phyloP scores from a whole-genome alignment of 1,284 basidiomycete species.

The Inonotus obliquus region DNA sequence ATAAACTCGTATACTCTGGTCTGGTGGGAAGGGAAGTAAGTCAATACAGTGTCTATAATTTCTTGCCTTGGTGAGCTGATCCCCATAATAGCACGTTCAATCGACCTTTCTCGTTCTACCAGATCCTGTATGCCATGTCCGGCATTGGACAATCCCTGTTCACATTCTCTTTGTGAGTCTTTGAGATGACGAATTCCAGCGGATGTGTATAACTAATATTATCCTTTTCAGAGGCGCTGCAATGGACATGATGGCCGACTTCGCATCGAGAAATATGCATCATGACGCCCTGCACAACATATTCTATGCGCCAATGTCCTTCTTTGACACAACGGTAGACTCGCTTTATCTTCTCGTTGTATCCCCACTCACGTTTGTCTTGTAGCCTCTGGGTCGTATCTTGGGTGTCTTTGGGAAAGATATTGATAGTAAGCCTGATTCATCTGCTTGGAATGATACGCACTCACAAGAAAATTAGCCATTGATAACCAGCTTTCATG shows the following conservation, averaged over 20 bases:
- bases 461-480: conserved; percentile 30
- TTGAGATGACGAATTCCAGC: not conserved
- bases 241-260: conserved; percentile 53
- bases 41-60: conserved; percentile 14
- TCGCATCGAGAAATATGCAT: conserved; percentile 58
- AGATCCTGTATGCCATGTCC: conserved; percentile 66
- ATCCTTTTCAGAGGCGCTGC: conserved; percentile 44
- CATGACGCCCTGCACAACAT: conserved; percentile 49
- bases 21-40: conserved; percentile 69
- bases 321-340: conserved; percentile 63
- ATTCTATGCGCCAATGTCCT: conserved; percentile 65
- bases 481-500: conserved; percentile 59
- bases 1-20: conserved; percentile 58
- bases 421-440: conserved; percentile 44
- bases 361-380: not conserved
- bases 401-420: conserved; percentile 63
- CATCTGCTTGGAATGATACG: not conserved
- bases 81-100: conserved; percentile 38
- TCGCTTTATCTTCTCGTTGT: not conserved
- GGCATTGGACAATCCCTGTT: conserved; percentile 57
- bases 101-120: conserved; percentile 56
- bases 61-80: not conserved
- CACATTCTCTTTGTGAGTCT: conserved; percentile 53
- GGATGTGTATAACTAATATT: not conserved
- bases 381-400: conserved; percentile 57